Percentiles rank a stretch among this genome's conserved stretches.
Evolutionary conservation across 2,329 filamentous ascomycete species (phyloP).

Genomic region (Alternaria atra): DNA sequence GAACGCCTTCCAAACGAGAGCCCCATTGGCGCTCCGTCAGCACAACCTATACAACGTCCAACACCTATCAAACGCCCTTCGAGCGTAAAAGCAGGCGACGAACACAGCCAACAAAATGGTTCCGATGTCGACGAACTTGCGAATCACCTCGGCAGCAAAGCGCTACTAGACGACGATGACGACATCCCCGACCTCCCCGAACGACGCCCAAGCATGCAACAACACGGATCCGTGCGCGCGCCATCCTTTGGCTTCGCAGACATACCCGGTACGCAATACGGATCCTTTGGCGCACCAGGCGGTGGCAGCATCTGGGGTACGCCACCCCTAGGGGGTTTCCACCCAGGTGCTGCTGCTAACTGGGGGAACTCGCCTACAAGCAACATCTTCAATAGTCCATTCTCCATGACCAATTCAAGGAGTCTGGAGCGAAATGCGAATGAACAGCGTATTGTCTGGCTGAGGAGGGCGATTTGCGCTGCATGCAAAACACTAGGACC

Average conservation of each 20-base stretch:
- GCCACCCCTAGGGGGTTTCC: constrained; percentile 53
- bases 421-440: constrained; percentile 37
- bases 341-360: constrained; percentile 37
- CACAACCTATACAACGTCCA: constrained; percentile 81
- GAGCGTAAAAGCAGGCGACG: constrained; percentile 69
- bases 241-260: constrained; percentile 49
- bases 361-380: constrained; percentile 54
- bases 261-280: constrained; percentile 43
- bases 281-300: constrained; percentile 41
- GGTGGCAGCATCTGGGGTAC: constrained; percentile 54
- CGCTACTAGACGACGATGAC: constrained; percentile 72
- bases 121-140: constrained; percentile 76
- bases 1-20: constrained; percentile 65
- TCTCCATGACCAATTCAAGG: constrained; percentile 35
- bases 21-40: constrained; percentile 57
- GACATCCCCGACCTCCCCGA: constrained; percentile 70
- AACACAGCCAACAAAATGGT: constrained; percentile 42
- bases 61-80: constrained; percentile 88
- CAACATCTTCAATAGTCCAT: constrained; percentile 44
- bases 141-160: constrained; percentile 88
- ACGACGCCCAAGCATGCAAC: constrained; percentile 53
- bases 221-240: constrained; percentile 40
- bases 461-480: constrained; percentile 71
- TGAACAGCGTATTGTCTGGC: constrained; percentile 43
- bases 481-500: constrained; percentile 74